Evolutionary conservation across 2,329 filamentous ascomycete genomes (phyloP), one percentile per base, ranked within the genome.

Genomic region (Colletotrichum tropicicola): DNA sequence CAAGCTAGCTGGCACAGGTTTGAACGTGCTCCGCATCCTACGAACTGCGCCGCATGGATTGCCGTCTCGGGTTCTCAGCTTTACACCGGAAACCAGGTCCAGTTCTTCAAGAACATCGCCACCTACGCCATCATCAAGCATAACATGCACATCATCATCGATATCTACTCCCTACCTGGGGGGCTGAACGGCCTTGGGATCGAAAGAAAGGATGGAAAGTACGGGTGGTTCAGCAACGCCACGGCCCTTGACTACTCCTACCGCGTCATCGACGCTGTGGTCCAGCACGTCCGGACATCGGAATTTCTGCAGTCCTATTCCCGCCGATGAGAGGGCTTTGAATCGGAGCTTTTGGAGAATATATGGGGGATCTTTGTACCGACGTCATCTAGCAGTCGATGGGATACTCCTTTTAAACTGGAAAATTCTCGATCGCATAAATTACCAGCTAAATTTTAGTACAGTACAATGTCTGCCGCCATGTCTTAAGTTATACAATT

Each of bases 21-120:
- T 54, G 17, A 44, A 39, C 21, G 35, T 59, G 27, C 21, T 59
- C 1, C 57, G 57, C 23, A 59, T 59, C 57, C 57, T 9, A 59
- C 57, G 8, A 35, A 25, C 37, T 59, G 54, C 48, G 39, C 35
- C 25, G 57, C 57, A 5, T 59, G 57, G 57, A 7, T 59, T 8
- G 27, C 53, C 13, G 57, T 59, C n/a, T 27, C 57, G 5, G 57
- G 48, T 17, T 59, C 57, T 10, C 57, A 59, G 27, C 13, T 57
- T 17, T 57, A 57, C 54, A 47, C 13, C 15, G 54, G 54, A 17
- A 57, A 19, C 17, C 54, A 57, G 19, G 28, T 48, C 43, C n/a
- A 28, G 6, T 57, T 48, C 25, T 7, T 57, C 7, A 23, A 15
- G 54, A 15, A 39, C 2, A 57, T 48, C 37, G 19, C 54, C 7